phyloP scores from a whole-genome alignment of 768 basidiomycete species.

The Trametes sanguinea region DNA sequence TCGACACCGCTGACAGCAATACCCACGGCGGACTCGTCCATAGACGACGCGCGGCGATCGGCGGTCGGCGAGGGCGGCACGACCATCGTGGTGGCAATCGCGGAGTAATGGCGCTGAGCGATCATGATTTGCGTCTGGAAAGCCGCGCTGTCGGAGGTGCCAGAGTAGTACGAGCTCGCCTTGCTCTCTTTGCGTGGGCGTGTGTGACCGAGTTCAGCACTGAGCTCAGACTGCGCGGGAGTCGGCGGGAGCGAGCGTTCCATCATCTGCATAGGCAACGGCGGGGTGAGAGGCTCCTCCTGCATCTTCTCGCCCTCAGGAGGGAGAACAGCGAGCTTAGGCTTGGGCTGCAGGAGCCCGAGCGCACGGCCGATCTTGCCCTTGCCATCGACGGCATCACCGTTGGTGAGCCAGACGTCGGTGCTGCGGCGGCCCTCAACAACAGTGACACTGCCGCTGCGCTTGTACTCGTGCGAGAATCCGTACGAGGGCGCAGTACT shows the following conservation, averaged over 20 bases:
- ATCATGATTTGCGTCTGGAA: slow-evolving; percentile 65
- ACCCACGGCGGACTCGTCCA: slow-evolving; percentile 39
- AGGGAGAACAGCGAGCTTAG: slow-evolving; percentile 70
- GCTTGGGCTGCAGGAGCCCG: slow-evolving; percentile 61
- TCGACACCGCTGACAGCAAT: slow-evolving; percentile 21
- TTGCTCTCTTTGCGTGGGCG: slow-evolving; percentile 48
- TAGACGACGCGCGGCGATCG: slow-evolving; percentile 36
- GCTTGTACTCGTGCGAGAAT: slow-evolving; percentile 61
- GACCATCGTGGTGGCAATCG: slow-evolving; percentile 65
- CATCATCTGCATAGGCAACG: slow-evolving; percentile 62
- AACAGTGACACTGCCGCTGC: slow-evolving; percentile 61
- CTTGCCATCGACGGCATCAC: slow-evolving; percentile 72
- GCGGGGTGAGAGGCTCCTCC: slow-evolving; percentile 49
- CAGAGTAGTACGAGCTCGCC: slow-evolving; percentile 55
- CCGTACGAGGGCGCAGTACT: slow-evolving; percentile 42
- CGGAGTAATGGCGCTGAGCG: slow-evolving; percentile 72
- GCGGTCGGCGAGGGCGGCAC: slow-evolving; percentile 47
- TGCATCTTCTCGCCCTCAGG: slow-evolving; percentile 46
- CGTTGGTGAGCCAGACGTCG: slow-evolving; percentile 73
- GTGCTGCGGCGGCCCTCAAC: slow-evolving; percentile 72
- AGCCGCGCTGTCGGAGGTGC: slow-evolving; percentile 50
- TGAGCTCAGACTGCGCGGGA: slow-evolving; percentile 53
- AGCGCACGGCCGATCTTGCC: slow-evolving; percentile 60
- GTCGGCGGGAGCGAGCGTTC: slow-evolving; percentile 52
- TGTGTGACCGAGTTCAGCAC: slow-evolving; percentile 52